Conservation (phyloP, 2,329 filamentous ascomycete genomes). For the Diaporthe velutina region DNA sequence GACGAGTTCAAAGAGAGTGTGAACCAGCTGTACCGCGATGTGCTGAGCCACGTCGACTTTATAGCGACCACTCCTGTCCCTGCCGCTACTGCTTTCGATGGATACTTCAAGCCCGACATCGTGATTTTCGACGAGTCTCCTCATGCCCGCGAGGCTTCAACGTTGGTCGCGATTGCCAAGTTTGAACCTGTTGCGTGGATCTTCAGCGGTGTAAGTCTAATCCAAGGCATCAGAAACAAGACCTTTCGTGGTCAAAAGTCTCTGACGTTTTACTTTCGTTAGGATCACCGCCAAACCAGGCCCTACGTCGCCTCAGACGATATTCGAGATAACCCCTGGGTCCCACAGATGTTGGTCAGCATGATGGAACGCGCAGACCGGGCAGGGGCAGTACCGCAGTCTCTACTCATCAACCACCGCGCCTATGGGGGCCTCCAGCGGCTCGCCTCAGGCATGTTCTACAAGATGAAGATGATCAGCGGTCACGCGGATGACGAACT, state of each 20-base stretch:
- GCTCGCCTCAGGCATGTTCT: slow-evolving; percentile 58
- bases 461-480: slow-evolving; percentile 54
- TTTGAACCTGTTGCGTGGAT: slow-evolving; percentile 59
- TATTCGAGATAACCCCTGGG: slow-evolving; percentile 37
- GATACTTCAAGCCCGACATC: slow-evolving; percentile 81
- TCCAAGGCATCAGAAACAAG: slow-evolving; percentile 55
- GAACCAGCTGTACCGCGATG: slow-evolving; percentile 53
- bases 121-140: slow-evolving; percentile 84
- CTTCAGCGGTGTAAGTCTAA: slow-evolving; percentile 54
- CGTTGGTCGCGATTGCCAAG: slow-evolving; percentile 58
- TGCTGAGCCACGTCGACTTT: slow-evolving; percentile 56
- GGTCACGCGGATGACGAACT: slow-evolving; percentile 40
- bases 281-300: slow-evolving; percentile 42
- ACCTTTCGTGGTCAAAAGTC: slow-evolving; percentile 40
- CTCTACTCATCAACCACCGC: slow-evolving; percentile 48
- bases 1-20: slow-evolving; percentile 49
- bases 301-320: slow-evolving; percentile 48
- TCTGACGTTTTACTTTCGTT: slow-evolving; percentile 36
- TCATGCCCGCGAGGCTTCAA: slow-evolving; percentile 60
- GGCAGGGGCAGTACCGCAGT: slow-evolving; percentile 41
- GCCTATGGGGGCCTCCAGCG: slow-evolving; percentile 50
- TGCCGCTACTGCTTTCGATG: slow-evolving; percentile 52
- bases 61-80: slow-evolving; percentile 62
- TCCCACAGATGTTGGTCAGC: slow-evolving; percentile 43
- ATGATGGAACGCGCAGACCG: slow-evolving; percentile 46